Conservation (phyloP, 148 eudicot species). For the Chenopodium quinoa region DNA sequence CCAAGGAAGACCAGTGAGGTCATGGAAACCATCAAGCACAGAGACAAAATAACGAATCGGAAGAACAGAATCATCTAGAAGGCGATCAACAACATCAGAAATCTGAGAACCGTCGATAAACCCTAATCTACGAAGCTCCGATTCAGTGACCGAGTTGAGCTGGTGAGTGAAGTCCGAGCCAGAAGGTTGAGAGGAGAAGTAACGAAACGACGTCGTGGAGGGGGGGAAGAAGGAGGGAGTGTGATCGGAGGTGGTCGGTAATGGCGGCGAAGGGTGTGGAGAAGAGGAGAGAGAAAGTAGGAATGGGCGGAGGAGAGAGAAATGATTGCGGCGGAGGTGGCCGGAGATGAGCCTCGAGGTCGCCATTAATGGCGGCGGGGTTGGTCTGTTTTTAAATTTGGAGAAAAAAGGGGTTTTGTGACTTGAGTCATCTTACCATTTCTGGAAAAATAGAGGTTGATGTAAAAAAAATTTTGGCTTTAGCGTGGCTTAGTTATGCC, state of each 20-base stretch:
- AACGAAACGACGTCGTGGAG: slow-evolving; percentile 26
- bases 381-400: no score
- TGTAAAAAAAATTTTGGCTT: no score
- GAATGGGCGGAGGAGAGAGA: slow-evolving; percentile 25
- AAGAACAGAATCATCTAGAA: slow-evolving; percentile 41
- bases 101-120: slow-evolving; percentile 28
- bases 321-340: slow-evolving; percentile 28
- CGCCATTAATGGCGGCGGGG: slow-evolving; percentile 35
- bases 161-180: slow-evolving; percentile 17
- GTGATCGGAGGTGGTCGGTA: neutral
- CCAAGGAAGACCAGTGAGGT: slow-evolving; percentile 73
- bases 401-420: no score
- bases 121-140: slow-evolving; percentile 34
- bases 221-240: neutral
- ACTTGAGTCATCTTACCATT: no score
- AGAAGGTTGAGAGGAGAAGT: slow-evolving; percentile 36
- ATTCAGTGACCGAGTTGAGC: slow-evolving; percentile 34
- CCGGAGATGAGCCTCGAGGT: slow-evolving; percentile 28
- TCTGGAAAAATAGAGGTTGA: no score
- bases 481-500: no score
- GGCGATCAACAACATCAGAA: slow-evolving; percentile 8
- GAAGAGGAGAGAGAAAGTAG: slow-evolving; percentile 15
- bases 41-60: slow-evolving; percentile 50
- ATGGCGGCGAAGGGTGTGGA: neutral
- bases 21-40: slow-evolving; percentile 54